phyloP scores from a whole-genome alignment of 2,329 filamentous ascomycete species.

The Zasmidium angulare region DNA sequence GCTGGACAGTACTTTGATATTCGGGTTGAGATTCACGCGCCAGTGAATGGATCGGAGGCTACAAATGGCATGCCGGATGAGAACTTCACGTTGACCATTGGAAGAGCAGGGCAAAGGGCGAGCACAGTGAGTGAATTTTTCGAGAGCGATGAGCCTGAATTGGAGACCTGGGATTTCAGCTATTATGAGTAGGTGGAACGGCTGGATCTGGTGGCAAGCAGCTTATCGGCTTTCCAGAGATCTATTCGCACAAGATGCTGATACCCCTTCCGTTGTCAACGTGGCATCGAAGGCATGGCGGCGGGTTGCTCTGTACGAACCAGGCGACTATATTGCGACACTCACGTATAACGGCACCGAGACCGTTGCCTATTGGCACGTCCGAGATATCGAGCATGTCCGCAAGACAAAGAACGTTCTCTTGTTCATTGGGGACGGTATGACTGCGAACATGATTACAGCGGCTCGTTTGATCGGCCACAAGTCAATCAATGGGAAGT shows the following conservation, averaged over 20 bases:
- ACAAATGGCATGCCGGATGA: constrained; percentile 66
- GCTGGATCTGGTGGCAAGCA: constrained; percentile 1
- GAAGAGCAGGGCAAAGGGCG: constrained; percentile 59
- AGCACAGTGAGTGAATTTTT: constrained; percentile 66
- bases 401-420: constrained; percentile 74
- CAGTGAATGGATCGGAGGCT: constrained; percentile 72
- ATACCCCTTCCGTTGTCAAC: constrained; percentile 70
- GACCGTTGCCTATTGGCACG: constrained; percentile 74
- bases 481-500: constrained; percentile 81
- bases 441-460: constrained; percentile 60
- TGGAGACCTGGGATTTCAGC: constrained; percentile 81
- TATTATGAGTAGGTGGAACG: constrained; percentile 65
- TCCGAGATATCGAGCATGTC: constrained; percentile 67
- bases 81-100: constrained; percentile 72
- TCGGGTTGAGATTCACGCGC: constrained; percentile 67
- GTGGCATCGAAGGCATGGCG: constrained; percentile 79
- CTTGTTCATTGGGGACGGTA: constrained; percentile 74
- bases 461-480: constrained; percentile 79
- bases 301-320: constrained; percentile 71
- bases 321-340: constrained; percentile 75
- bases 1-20: constrained; percentile 83
- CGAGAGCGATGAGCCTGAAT: constrained; percentile 64
- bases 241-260: constrained; percentile 71
- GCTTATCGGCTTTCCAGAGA: constrained; percentile 49
- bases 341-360: constrained; percentile 69